A percentile compares a stretch with the other conserved stretches of the same genome.
These are phyloP conservation scores for Chenopodium suecicum DNA, from an alignment of 148 eudicot genomes.

Conservation along the genomic window DNA sequence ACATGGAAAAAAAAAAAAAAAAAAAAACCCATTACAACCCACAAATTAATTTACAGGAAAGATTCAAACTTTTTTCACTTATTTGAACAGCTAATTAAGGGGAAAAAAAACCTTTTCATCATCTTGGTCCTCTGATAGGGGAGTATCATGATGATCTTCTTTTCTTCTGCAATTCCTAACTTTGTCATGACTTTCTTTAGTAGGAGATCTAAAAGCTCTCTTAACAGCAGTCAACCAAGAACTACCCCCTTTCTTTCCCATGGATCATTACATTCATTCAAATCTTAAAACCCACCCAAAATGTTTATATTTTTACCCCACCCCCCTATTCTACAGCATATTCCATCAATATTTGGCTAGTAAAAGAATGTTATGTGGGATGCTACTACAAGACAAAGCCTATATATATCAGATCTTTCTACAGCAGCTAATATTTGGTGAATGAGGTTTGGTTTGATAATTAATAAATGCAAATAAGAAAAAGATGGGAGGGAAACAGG, in stretches of 20 bases:
- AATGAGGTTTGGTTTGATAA: neutral
- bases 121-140: constrained; percentile 37
- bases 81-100: too few relatives aligned
- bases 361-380: neutral
- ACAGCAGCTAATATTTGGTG: constrained; percentile 6
- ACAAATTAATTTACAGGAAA: neutral
- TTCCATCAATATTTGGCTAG: constrained; percentile 10
- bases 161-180: constrained; percentile 39
- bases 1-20: neutral
- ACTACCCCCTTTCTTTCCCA: constrained; percentile 39
- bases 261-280: constrained; percentile 26
- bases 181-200: constrained; percentile 49
- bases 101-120: constrained; percentile 54
- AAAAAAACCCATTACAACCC: constrained; percentile 7
- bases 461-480: constrained; percentile 18
- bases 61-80: neutral
- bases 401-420: neutral
- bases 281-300: constrained; percentile 5
- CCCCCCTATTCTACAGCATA: constrained; percentile 15
- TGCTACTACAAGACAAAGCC: neutral
- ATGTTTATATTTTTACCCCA: constrained; percentile 3
- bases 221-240: constrained; percentile 82
- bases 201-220: constrained; percentile 81
- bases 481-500: constrained; percentile 5
- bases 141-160: constrained; percentile 37